Conservation (phyloP, 176 grass and related monocot species). For the Eragrostis nindensis region DNA sequence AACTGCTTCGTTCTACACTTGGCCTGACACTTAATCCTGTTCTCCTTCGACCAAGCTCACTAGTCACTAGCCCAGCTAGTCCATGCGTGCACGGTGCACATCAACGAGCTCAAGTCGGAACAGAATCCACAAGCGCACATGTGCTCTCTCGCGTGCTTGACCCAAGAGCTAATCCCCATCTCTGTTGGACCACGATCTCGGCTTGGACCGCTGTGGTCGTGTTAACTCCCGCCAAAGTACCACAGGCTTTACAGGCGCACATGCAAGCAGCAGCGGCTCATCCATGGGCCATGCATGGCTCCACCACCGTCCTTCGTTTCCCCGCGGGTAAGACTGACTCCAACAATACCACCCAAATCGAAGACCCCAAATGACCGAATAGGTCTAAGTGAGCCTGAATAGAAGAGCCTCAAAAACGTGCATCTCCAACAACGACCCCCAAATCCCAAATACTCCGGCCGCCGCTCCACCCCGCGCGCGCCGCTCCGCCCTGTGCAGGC, state of each 20-base stretch:
- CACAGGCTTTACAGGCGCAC: slow-evolving; percentile 37
- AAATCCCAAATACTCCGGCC: no score
- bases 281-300: slow-evolving; percentile 1
- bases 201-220: slow-evolving; percentile 16
- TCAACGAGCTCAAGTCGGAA: background rate
- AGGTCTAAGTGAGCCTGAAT: no score
- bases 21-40: background rate
- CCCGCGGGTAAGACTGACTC: no score
- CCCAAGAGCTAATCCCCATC: slow-evolving; percentile 5
- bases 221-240: slow-evolving; percentile 43
- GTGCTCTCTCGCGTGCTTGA: background rate
- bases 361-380: no score
- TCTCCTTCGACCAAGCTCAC: background rate
- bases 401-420: no score
- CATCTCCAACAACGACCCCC: no score
- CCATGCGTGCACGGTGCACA: background rate
- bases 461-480: no score
- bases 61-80: no score
- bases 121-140: slow-evolving; percentile 1
- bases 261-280: slow-evolving; percentile 5
- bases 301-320: background rate
- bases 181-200: slow-evolving; percentile 22
- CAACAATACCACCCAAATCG: no score
- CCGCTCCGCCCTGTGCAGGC: no score
- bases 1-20: no score